Conservation (phyloP, 2,329 filamentous ascomycete genomes). For the Pseudogymnoascus sp. region DNA sequence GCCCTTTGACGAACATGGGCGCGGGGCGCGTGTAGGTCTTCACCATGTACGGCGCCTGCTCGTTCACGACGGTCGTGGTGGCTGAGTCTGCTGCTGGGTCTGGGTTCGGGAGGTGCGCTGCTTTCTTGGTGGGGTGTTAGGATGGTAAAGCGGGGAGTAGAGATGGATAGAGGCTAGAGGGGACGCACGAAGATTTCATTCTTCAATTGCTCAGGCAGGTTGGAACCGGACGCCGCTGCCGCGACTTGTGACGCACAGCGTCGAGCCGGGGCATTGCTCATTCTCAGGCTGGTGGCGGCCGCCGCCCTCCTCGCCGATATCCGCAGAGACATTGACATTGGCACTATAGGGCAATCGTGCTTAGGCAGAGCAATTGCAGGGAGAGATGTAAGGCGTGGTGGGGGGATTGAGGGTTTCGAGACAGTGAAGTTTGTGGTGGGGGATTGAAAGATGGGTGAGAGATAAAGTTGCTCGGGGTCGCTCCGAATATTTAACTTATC, state of each 20-base stretch:
- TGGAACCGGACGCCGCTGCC: conserved; percentile 30
- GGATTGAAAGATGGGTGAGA: neutral
- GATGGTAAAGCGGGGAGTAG: neutral
- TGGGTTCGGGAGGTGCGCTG: conserved; percentile 49
- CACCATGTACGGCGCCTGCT: conserved; percentile 83
- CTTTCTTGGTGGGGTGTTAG: conserved; percentile 15
- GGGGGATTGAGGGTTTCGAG: neutral
- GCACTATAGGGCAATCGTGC: conserved; percentile 7
- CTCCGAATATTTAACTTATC: neutral
- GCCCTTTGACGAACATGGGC: conserved; percentile 80
- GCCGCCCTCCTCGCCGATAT: conserved; percentile 23
- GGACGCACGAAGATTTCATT: conserved; percentile 29
- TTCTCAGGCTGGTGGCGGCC: conserved; percentile 19
- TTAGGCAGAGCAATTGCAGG: conserved; percentile 9
- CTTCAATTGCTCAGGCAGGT: conserved; percentile 28
- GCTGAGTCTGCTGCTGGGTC: conserved; percentile 67
- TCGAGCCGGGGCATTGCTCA: conserved; percentile 17
- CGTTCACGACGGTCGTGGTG: conserved; percentile 64
- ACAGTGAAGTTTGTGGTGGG: neutral
- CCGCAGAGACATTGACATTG: conserved; percentile 10
- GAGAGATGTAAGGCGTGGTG: neutral
- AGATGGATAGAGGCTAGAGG: neutral
- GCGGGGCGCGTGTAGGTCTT: conserved; percentile 86
- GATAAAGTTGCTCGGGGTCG: neutral
- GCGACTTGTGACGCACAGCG: conserved; percentile 27